Evolutionary conservation across 2,329 filamentous ascomycete genomes (phyloP).

Genomic region (Verticillium nubilum): DNA sequence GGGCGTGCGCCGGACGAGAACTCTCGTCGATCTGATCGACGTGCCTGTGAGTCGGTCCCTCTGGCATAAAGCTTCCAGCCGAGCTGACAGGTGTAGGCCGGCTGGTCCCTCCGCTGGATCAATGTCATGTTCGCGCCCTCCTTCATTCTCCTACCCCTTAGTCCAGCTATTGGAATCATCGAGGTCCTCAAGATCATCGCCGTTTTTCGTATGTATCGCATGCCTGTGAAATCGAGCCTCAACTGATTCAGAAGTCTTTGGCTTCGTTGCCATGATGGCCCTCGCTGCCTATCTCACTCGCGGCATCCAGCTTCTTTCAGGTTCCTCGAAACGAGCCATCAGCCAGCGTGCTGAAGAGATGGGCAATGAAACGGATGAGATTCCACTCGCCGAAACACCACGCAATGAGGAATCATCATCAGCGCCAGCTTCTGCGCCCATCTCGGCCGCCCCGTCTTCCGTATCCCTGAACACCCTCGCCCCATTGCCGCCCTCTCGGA

Average conservation of each 20-base stretch:
- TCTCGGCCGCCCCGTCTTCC: slow-evolving; percentile 13
- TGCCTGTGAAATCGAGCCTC: background rate
- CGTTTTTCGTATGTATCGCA: slow-evolving; percentile 43
- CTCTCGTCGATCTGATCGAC: slow-evolving; percentile 43
- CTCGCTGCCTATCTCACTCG: slow-evolving; percentile 50
- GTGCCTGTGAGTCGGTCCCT: slow-evolving; percentile 36
- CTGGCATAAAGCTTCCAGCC: background rate
- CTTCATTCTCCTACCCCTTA: slow-evolving; percentile 54
- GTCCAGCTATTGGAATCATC: slow-evolving; percentile 42
- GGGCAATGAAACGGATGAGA: slow-evolving; percentile 35
- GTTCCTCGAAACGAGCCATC: slow-evolving; percentile 45
- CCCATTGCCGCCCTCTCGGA: slow-evolving; percentile 9
- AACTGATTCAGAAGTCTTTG: slow-evolving; percentile 35
- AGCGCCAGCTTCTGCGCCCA: slow-evolving; percentile 13
- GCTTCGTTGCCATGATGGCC: slow-evolving; percentile 47
- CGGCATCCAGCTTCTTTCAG: slow-evolving; percentile 43
- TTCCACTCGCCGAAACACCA: slow-evolving; percentile 32
- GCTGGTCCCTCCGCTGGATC: slow-evolving; percentile 54
- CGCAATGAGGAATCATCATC: slow-evolving; percentile 13
- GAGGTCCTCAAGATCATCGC: slow-evolving; percentile 56
- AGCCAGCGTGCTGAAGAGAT: slow-evolving; percentile 48
- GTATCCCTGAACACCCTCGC: slow-evolving; percentile 12
- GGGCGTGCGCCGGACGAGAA: slow-evolving; percentile 41
- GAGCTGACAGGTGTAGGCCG: slow-evolving; percentile 32
- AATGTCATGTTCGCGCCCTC: slow-evolving; percentile 54